phyloP scores from a whole-genome alignment of 2,329 filamentous ascomycete species.

The Alternaria arborescens region DNA sequence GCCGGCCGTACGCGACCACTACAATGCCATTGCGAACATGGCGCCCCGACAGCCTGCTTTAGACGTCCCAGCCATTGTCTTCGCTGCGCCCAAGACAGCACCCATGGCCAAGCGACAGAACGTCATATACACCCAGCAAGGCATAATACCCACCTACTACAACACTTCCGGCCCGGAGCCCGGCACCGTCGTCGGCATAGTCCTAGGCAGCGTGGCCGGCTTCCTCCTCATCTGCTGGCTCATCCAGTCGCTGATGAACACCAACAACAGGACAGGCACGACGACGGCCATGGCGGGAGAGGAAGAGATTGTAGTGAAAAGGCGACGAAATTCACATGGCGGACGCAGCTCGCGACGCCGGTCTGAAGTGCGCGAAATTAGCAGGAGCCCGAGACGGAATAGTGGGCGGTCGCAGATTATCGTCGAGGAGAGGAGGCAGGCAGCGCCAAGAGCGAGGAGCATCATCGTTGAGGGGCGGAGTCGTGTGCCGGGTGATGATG shows the following conservation, averaged over 20 bases:
- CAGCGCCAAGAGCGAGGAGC: slow-evolving; percentile 42
- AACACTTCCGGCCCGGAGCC: slow-evolving; percentile 62
- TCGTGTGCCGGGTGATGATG: slow-evolving; percentile 60
- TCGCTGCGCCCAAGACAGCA: slow-evolving; percentile 23
- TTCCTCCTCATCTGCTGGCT: slow-evolving; percentile 64
- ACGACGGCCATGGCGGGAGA: slow-evolving; percentile 54
- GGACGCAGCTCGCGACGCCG: slow-evolving; percentile 44
- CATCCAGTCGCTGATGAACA: slow-evolving; percentile 53
- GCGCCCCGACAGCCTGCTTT: slow-evolving; percentile 32
- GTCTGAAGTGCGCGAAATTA: slow-evolving; percentile 50
- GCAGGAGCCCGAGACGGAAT: slow-evolving; percentile 47
- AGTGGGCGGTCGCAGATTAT: slow-evolving; percentile 46
- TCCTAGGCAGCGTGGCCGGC: slow-evolving; percentile 62
- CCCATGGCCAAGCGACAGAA: slow-evolving; percentile 32
- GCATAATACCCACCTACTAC: slow-evolving; percentile 70
- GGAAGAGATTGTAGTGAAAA: slow-evolving; percentile 66
- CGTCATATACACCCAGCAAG: slow-evolving; percentile 26
- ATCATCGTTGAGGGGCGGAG: slow-evolving; percentile 56
- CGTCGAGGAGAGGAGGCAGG: slow-evolving; percentile 49
- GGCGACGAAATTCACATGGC: slow-evolving; percentile 42
- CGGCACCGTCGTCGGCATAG: slow-evolving; percentile 68
- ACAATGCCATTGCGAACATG: slow-evolving; percentile 34
- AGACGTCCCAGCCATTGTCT: slow-evolving; percentile 21
- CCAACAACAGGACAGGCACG: slow-evolving; percentile 41
- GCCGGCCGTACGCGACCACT: slow-evolving; percentile 37